Evolutionary conservation across 2,329 filamentous ascomycete genomes (phyloP), one percentile per base, ranked within the genome.

Genomic region (Madurella fahalii): DNA sequence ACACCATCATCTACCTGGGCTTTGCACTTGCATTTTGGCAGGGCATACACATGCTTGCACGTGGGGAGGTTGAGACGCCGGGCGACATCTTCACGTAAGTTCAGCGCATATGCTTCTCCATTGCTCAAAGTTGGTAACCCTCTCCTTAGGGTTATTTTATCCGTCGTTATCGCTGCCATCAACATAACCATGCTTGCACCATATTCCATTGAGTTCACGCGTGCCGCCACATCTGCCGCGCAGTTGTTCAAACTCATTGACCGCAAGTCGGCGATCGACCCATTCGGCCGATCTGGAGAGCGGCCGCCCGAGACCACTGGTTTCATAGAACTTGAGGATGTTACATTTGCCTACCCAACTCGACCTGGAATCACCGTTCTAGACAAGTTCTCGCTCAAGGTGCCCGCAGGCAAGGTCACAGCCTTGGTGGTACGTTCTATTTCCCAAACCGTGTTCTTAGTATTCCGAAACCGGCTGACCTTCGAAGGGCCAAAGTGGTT

Each of bases 11-110:
- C 17, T 77, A 75, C 57, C 65, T 72, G 2, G 75, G 74, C 4
- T 77, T 77, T 56, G 75, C 69, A 0, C 66, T 80, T 3, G 75
- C 76, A 0, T 80, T 80, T 54, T 80, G 77, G 77, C 74, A 79
- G 54, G 78, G 77, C 0, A 71, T 79, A 57, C 65, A 68, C 42
- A 76, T 80, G 71, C 75, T 73, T 42, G 60, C 69, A 3, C 63
- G 62, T 0, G 76, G 75, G 1, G 75, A 79, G 58, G 75, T 79
- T 20, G 44, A 61, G 0, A 61, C 74, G n/a, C 67, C 74, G 0
- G 77, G 77, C 2, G 72, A 71, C 1, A 72, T 80, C 9, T 72
- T 79, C 30, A 78, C 74, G 71, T 75, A 57, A 66, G 69, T 68
- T 37, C 20, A 18, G 17, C 7, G n/a, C 17, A 1, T 34, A 40